Evolutionary conservation across 1,139 yeast genomes (phyloP).

Genomic region (Diutina rugosa): DNA sequence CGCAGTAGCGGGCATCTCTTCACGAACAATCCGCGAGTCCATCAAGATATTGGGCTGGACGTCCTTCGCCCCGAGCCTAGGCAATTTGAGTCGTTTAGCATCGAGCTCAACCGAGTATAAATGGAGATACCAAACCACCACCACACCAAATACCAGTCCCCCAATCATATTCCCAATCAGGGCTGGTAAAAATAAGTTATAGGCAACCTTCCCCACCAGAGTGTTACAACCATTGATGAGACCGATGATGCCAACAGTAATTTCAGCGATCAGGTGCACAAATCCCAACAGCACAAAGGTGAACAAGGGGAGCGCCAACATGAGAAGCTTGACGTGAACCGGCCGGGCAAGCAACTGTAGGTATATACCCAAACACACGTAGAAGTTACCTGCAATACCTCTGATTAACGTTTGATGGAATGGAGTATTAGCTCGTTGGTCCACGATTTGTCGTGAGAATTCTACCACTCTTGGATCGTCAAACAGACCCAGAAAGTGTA

Average conservation of each 20-base stretch:
- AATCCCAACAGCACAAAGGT: constrained; percentile 66
- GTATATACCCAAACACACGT: constrained; percentile 62
- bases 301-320: constrained; percentile 55
- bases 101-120: constrained; percentile 59
- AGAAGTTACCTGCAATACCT: constrained; percentile 66
- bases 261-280: constrained; percentile 74
- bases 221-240: constrained; percentile 51
- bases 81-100: constrained; percentile 43
- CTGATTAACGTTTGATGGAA: constrained; percentile 51
- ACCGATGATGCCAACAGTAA: constrained; percentile 55
- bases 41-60: constrained; percentile 67
- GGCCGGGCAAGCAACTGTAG: constrained; percentile 71
- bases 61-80: constrained; percentile 56
- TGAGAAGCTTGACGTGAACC: constrained; percentile 58
- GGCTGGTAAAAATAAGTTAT: constrained; percentile 62
- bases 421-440: constrained; percentile 29
- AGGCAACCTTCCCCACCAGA: constrained; percentile 49
- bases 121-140: constrained; percentile 59
- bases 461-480: constrained; percentile 51
- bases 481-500: constrained; percentile 43
- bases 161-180: constrained; percentile 63
- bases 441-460: constrained; percentile 36
- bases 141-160: constrained; percentile 48
- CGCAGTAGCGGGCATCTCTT: constrained; percentile 3
- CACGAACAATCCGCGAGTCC: constrained; percentile 64